Conservation (phyloP, 1,284 basidiomycete genomes). For the Chalciporus piperatoides region DNA sequence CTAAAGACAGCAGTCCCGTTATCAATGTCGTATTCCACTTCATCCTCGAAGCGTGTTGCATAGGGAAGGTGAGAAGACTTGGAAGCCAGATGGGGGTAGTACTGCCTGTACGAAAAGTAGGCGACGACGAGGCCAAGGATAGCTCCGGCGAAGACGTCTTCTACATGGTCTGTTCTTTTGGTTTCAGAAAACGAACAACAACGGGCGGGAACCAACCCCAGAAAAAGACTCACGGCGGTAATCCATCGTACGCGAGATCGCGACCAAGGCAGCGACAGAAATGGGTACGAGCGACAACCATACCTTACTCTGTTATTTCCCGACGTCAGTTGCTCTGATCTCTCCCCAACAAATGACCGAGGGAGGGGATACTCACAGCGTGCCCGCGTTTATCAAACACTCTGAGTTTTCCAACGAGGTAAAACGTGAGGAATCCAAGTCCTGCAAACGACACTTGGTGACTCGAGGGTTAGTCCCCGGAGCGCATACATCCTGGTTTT, state of each 20-base stretch:
- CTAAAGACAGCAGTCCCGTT: conserved; percentile 1
- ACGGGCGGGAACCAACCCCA: not conserved
- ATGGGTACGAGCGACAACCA: conserved; percentile 68
- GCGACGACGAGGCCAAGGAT: conserved; percentile 48
- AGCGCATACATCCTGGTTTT: not conserved
- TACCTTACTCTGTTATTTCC: conserved; percentile 45
- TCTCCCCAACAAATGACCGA: not conserved
- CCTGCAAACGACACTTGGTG: conserved; percentile 66
- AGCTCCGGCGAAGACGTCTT: conserved; percentile 53
- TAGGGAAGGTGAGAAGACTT: conserved; percentile 44
- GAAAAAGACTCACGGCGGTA: conserved; percentile 49
- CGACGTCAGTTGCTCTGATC: not conserved
- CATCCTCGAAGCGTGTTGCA: conserved; percentile 37
- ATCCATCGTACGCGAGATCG: conserved; percentile 66
- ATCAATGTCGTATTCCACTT: conserved; percentile 3
- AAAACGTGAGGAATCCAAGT: conserved; percentile 69
- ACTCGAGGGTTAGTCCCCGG: not conserved
- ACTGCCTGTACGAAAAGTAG: conserved; percentile 48
- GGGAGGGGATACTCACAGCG: conserved; percentile 37
- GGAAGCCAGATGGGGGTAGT: conserved; percentile 36
- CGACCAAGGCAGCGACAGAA: conserved; percentile 61
- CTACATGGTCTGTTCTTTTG: conserved; percentile 43
- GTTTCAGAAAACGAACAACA: not conserved
- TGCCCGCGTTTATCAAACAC: conserved; percentile 65
- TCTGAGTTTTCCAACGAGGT: conserved; percentile 73